Base-by-base conservation (phyloP, 169 alveolate genomes). In the Babesia bovis region DNA sequence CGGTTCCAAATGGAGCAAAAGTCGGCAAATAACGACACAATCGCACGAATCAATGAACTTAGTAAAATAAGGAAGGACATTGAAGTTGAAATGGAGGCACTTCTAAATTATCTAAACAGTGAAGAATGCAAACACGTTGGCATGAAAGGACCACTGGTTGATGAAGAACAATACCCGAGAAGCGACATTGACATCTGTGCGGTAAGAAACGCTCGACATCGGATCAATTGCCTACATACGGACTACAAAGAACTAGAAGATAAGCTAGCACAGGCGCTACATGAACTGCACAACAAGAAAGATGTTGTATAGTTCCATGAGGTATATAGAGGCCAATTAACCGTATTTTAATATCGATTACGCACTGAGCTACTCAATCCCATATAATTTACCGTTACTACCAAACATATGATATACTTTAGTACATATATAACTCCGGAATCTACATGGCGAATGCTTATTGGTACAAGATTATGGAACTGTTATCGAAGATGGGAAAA, bases 81-180 rank as follows among this genome's bases (percentile, higher is more conserved):
- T 5, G 93, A 87, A 61, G 50, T 40, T 6, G 93, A 87, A 21
- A 78, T 87, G 61, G 82, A 83, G 45, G 93, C 83, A 33, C 66
- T 79, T 28, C 21, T 83, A 23, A 59, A 60, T 35, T 83, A 55
- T 63, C 63, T 87, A 26, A 84, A 87, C 72, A 79, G 83, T 15
- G 88, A 84, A 13, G 93, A 87, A 61, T 79, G 85, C 53, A 83
- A 83, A 53, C 32, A 65, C 13, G 87, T 87, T 21, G 93, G 93
- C 3, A 38, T 87, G 82, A 30, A 57, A 10, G 90, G 87, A 23
- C 77, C 89, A 13, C 74, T 87, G 36, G 68, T 87, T 17, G 93
- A 87, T 57, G 25, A 58, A 23, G 93, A 87, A 35, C 85, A 85
- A 25, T 87, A 78, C 40, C 93, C 93, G 21, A 26, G 88, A 32